Base-by-base conservation (phyloP, 192 early-diverging fungal genomes). In the Coemansia sp. region DNA sequence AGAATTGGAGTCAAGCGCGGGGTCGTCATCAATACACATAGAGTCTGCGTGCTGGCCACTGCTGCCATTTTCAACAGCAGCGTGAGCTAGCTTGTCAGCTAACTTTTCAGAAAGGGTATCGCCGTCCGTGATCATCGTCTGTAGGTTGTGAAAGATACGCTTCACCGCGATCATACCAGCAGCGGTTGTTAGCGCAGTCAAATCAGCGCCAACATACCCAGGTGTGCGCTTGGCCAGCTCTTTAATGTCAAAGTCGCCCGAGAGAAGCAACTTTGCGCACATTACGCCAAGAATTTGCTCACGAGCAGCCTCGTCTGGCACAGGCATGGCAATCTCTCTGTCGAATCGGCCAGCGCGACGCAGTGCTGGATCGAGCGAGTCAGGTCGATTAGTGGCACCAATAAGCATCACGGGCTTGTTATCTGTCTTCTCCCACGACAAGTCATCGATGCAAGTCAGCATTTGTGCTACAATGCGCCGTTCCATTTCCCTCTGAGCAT, bases 201-300 rank as follows among this genome's bases (percentile, higher is more conserved):
- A 81, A 87, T 99, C 97, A 8, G 96, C 97, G 44, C 97, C 97
- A 4, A 99, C 97, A 84, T 95, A 99, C 10, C 97, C 97, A 19
- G 97, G 97, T 3, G 97, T 98, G 71, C 91, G 69, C 66, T 92
- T 94, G 21, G 97, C 96, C 34, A 99, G 84, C 46, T 50, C 46
- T 9, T 50, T 50, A 58, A 77, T 72, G 75, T 97, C 92, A 82
- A 99, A 90, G 48, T 92, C 89, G 21, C 94, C 95, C 2, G 89
- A 78, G 11, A 98, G 69, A 14, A 88, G 85, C 41, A 97, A 80
- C 63, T 93, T 94, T 12, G 36, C 46, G 67, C 82, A 84, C 58
- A 72, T 61, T 8, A 76, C 69, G 23, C 53, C 21, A 14, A 75
- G 70, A 19, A 67, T 71, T 89, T 90, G 91, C 77, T 88, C 87